These are phyloP conservation scores for Flaveria floridana DNA, from an alignment of 140 eudicot genomes.

Conservation along the genomic window DNA sequence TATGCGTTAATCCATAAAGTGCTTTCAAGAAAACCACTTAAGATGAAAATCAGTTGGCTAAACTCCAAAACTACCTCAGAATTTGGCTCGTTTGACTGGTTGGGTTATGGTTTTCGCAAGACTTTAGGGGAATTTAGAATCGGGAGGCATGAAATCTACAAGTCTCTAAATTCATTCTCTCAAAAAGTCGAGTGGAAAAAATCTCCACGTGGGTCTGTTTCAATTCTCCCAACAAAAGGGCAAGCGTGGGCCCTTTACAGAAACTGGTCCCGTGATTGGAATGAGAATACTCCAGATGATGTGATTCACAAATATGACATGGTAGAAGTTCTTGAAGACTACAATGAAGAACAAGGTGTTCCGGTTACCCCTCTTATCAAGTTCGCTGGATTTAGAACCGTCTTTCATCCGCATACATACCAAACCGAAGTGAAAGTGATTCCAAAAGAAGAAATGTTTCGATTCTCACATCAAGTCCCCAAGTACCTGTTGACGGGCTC, in stretches of 20 bases:
- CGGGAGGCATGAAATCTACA: constrained; percentile 57
- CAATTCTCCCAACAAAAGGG: constrained; percentile 59
- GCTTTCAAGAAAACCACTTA: constrained; percentile 62
- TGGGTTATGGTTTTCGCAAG: constrained; percentile 66
- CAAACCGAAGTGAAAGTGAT: constrained; percentile 48
- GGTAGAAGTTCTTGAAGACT: constrained; percentile 82
- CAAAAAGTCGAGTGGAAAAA: constrained; percentile 69
- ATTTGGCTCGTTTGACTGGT: constrained; percentile 63
- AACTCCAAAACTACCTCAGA: constrained; percentile 62
- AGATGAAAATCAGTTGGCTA: constrained; percentile 76
- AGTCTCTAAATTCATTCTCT: constrained; percentile 66
- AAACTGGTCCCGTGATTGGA: constrained; percentile 83
- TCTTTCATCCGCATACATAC: constrained; percentile 50
- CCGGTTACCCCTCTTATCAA: constrained; percentile 64
- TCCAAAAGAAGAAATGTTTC: constrained; percentile 77
- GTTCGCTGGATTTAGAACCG: constrained; percentile 68
- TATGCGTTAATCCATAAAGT: constrained; percentile 75
- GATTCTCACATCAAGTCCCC: constrained; percentile 91
- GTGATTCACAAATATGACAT: constrained; percentile 78
- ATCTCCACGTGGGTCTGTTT: constrained; percentile 50
- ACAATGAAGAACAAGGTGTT: constrained; percentile 64
- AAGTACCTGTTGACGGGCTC: constrained; percentile 55
- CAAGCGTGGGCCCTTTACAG: constrained; percentile 92
- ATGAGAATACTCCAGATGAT: constrained; percentile 59
- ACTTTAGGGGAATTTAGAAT: constrained; percentile 74